These are phyloP conservation scores for Boletus subparvulus DNA, from an alignment of 768 basidiomycete species.

Conservation along the genomic window DNA sequence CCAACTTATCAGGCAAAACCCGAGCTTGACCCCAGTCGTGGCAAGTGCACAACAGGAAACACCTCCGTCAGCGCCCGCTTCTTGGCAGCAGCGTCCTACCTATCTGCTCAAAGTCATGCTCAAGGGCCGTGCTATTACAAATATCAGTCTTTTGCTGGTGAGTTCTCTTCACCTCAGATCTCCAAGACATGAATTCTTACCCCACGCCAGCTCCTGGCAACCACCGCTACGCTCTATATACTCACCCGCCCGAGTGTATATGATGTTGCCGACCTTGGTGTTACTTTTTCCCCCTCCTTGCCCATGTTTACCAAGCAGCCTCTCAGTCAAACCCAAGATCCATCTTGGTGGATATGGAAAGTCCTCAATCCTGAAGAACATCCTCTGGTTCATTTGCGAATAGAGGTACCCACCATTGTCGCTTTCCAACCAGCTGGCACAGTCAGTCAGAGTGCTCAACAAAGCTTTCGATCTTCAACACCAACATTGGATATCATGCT, in stretches of 20 bases:
- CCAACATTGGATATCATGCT: conserved; percentile 55
- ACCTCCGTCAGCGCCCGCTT: conserved; percentile 15
- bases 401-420: conserved; percentile 78
- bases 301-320: conserved; percentile 36
- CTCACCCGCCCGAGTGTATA: conserved; percentile 56
- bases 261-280: conserved; percentile 23
- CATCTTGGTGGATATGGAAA: conserved; percentile 74
- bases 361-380: conserved; percentile 68
- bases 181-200: not conserved
- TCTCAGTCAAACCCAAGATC: conserved; percentile 38
- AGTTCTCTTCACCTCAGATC: conserved; percentile 18
- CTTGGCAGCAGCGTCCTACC: conserved; percentile 34
- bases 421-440: conserved; percentile 53
- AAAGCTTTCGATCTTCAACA: conserved; percentile 45
- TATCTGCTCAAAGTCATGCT: conserved; percentile 44
- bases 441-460: conserved; percentile 22
- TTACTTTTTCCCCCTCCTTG: conserved; percentile 19
- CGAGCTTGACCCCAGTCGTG: conserved; percentile 50
- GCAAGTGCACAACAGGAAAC: conserved; percentile 26
- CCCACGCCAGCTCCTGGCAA: conserved; percentile 62
- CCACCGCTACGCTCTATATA: conserved; percentile 72
- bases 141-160: conserved; percentile 79
- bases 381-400: conserved; percentile 68
- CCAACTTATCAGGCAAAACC: conserved; percentile 78
- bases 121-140: conserved; percentile 68